These are phyloP conservation scores for Wickerhamomyces strasburgensis DNA, from an alignment of 805 yeast genomes.

Conservation along the genomic window DNA sequence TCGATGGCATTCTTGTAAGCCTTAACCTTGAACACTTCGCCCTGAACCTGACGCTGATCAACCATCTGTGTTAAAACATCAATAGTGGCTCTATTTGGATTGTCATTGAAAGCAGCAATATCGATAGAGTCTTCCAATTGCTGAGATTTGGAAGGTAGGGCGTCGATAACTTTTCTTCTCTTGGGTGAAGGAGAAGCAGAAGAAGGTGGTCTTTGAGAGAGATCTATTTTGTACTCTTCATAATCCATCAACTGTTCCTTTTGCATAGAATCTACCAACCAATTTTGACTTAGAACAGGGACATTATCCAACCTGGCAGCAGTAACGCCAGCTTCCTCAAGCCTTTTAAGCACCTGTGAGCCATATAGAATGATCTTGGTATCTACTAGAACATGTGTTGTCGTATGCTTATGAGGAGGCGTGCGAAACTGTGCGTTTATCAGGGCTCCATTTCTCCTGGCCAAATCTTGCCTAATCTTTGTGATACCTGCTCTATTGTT, in stretches of 20 bases:
- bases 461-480: slow-evolving; percentile 12
- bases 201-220: slow-evolving; percentile 3
- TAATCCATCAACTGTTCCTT: slow-evolving; percentile 2
- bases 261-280: slow-evolving; percentile 21
- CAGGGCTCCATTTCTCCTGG: slow-evolving; percentile 17
- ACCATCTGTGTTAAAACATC: slow-evolving; percentile 18
- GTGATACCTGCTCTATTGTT: no score
- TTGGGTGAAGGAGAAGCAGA: slow-evolving; percentile 1
- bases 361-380: slow-evolving; percentile 8
- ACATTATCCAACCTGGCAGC: slow-evolving; percentile 1
- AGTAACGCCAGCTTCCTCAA: slow-evolving; percentile 3
- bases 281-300: slow-evolving; percentile 15
- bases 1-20: slow-evolving; percentile 43
- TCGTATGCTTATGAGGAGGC: neutral
- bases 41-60: slow-evolving; percentile 18
- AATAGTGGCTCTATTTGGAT: slow-evolving; percentile 22
- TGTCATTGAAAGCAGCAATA: slow-evolving; percentile 6
- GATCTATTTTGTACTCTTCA: slow-evolving; percentile 9
- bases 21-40: slow-evolving; percentile 34
- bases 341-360: slow-evolving; percentile 6
- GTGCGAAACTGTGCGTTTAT: slow-evolving; percentile 6
- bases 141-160: slow-evolving; percentile 6
- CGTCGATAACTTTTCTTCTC: slow-evolving; percentile 1
- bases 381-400: slow-evolving; percentile 22
- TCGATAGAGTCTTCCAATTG: slow-evolving; percentile 8